Evolutionary conservation across 1,284 basidiomycete genomes (phyloP).

Genomic region (Inonotus hispidus): DNA sequence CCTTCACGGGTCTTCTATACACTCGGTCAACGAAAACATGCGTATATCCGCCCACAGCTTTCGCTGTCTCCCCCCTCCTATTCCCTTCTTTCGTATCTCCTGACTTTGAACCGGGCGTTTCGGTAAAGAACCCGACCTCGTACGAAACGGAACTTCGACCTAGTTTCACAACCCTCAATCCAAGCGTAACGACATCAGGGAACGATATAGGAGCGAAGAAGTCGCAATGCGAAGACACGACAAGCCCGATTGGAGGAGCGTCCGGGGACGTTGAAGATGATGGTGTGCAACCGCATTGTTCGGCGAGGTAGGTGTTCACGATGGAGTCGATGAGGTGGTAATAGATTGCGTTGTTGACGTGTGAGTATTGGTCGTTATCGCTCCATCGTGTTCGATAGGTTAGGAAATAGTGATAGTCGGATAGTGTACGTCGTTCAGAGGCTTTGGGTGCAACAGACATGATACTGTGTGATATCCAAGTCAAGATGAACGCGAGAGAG

Average conservation of each 20-base stretch:
- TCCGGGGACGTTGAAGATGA: background rate
- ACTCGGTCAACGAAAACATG: slow-evolving; percentile 70
- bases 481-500: too few relatives aligned
- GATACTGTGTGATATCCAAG: too few relatives aligned
- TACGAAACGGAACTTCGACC: slow-evolving; percentile 70
- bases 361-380: slow-evolving; percentile 77
- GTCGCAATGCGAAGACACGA: slow-evolving; percentile 67
- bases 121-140: slow-evolving; percentile 62
- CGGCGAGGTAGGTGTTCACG: slow-evolving; percentile 67
- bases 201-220: slow-evolving; percentile 68
- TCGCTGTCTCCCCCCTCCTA: slow-evolving; percentile 36
- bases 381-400: slow-evolving; percentile 68
- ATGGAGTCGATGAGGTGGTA: slow-evolving; percentile 75
- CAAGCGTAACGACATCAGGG: slow-evolving; percentile 60
- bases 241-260: slow-evolving; percentile 54
- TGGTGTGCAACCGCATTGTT: slow-evolving; percentile 41
- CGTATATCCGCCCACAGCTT: slow-evolving; percentile 71
- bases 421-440: background rate
- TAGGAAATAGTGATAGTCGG: slow-evolving; percentile 54
- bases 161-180: slow-evolving; percentile 56
- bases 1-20: slow-evolving; percentile 43
- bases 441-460: background rate
- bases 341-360: slow-evolving; percentile 75
- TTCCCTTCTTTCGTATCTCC: slow-evolving; percentile 26
- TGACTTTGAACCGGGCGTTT: background rate